Evolutionary conservation across 805 yeast species (phyloP).

Genomic region (Ogataea salicorniae): DNA sequence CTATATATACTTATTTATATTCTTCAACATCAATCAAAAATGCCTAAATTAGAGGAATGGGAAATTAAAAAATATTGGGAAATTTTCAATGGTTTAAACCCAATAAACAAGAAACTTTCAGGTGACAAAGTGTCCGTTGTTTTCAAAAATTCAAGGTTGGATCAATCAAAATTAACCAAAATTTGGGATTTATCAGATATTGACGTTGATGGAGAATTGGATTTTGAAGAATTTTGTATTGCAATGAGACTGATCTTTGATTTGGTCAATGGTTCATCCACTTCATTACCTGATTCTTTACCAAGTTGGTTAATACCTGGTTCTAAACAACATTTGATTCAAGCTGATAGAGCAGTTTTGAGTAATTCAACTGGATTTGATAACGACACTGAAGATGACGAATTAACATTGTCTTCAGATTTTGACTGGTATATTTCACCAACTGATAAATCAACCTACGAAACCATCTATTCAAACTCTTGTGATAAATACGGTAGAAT

Average conservation of each 20-base stretch:
- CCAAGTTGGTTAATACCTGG: conserved; percentile 95
- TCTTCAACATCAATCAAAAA: conserved; percentile 1
- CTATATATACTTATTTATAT: too few relatives aligned
- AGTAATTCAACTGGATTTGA: conserved; percentile 25
- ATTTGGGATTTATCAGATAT: conserved; percentile 93
- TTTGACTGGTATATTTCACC: conserved; percentile 98
- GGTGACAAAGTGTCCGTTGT: conserved; percentile 86
- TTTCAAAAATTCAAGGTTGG: conserved; percentile 80
- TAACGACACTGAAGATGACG: conserved; percentile 55
- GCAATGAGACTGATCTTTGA: conserved; percentile 96
- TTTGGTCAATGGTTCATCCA: conserved; percentile 70
- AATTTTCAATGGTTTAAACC: conserved; percentile 85
- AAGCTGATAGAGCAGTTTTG: conserved; percentile 69
- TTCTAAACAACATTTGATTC: conserved; percentile 76
- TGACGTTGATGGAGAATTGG: conserved; percentile 85
- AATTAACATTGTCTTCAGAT: conserved; percentile 53
- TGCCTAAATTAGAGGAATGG: conserved; percentile 83
- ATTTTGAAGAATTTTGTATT: conserved; percentile 96
- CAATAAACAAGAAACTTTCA: conserved; percentile 68
- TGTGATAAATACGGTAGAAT: conserved; percentile 78
- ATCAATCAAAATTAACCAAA: conserved; percentile 68
- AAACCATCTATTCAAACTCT: conserved; percentile 66
- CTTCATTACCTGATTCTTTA: conserved; percentile 65
- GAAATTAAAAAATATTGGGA: conserved; percentile 98
- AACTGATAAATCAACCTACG: conserved; percentile 72